Base-by-base conservation (phyloP, 2,329 filamentous ascomycete genomes). In the Davidsoniella australis region DNA sequence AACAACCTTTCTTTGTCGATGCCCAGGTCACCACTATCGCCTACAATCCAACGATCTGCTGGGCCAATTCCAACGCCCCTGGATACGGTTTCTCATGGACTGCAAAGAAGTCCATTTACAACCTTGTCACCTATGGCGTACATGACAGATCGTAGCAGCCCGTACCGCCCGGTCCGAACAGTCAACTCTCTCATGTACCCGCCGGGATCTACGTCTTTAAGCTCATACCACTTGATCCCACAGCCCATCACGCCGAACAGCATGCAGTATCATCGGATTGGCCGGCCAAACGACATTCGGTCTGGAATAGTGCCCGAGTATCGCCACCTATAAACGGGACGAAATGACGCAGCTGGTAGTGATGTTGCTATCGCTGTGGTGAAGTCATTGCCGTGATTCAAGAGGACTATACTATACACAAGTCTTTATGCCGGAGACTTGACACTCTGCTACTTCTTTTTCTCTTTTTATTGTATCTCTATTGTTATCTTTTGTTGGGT, bases 161-260 rank as follows among this genome's bases (percentile, higher is more conserved):
- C 91, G 2, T 96, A 96, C 64, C 84, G 86, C 55, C 89, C 89
- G 1, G 82, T 95, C 38, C 82, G 88, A 48, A 76, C 85, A 53
- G 85, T 95, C 52, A 87, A 91, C 57, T 94, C 86, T 0, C 74
- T 96, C n/a, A 71, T 95, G 26, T 86, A 91, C 52, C 88, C 88
- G 29, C 85, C 87, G 5, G 84, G 87, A 0, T 83, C 85, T 20
- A 73, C 78, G 7, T 85, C 85, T 6, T 73, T 93, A 54, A 81
- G 89, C 55, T 75, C 83, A 57, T 82, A 86, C 60, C 71, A 82
- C 55, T 68, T 84, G 5, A 48, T 37, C 6, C 58, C 64, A 8
- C 59, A 75, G 62, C 65, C 68, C 69, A 58, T 75, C 62, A 65
- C 67, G 70, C 78, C 82, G 47, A 72, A 77, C 53, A 75, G 87